Conservation (phyloP, 768 basidiomycete genomes). For the Chalciporus pseudorubinellus region DNA sequence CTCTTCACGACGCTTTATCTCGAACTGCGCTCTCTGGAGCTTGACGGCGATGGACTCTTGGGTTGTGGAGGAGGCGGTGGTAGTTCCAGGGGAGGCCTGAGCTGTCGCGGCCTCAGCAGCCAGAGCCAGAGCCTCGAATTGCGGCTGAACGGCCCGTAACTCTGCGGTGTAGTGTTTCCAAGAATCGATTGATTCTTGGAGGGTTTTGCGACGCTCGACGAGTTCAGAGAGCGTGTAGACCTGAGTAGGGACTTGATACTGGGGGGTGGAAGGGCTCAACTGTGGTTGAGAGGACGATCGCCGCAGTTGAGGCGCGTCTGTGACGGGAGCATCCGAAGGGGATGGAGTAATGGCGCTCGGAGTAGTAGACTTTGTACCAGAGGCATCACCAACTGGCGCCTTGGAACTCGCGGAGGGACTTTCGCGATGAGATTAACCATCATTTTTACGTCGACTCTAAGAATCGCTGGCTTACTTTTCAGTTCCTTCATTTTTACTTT, state of each 20-base stretch:
- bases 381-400: background rate
- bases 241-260: slow-evolving; percentile 17
- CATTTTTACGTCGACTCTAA: slow-evolving; percentile 2
- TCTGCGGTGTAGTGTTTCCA: slow-evolving; percentile 21
- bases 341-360: background rate
- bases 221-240: slow-evolving; percentile 27
- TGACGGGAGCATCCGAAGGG: slow-evolving; percentile 8
- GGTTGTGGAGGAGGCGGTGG: slow-evolving; percentile 1
- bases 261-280: slow-evolving; percentile 15
- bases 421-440: slow-evolving; percentile 9
- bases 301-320: slow-evolving; percentile 22
- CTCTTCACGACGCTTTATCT: slow-evolving; percentile 32
- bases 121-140: slow-evolving; percentile 7
- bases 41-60: slow-evolving; percentile 22
- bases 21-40: slow-evolving; percentile 25
- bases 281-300: slow-evolving; percentile 31
- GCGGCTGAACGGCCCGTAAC: slow-evolving; percentile 15
- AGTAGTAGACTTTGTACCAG: slow-evolving; percentile 2
- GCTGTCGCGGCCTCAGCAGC: background rate
- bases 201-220: slow-evolving; percentile 19
- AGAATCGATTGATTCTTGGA: slow-evolving; percentile 28
- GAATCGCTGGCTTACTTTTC: slow-evolving; percentile 16
- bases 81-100: background rate
- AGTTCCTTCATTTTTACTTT: background rate
- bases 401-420: slow-evolving; percentile 10